Conservation (phyloP, 768 basidiomycete genomes). For the Tulasnella sp. region DNA sequence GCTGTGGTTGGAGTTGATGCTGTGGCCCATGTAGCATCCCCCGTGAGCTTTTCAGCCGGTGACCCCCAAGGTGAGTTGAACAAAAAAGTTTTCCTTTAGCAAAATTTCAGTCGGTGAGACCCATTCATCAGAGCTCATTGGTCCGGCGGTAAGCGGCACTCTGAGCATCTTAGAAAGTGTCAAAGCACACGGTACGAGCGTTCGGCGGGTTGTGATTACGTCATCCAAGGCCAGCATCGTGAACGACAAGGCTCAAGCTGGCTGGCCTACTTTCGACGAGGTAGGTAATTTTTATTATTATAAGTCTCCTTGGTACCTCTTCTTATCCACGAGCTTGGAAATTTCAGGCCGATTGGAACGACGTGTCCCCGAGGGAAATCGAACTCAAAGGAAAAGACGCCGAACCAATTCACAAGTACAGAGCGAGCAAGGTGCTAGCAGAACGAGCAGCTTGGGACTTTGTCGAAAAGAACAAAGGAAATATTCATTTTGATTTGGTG, state of each 20-base stretch:
- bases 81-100: background rate
- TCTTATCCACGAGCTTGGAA: background rate
- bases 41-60: constrained; percentile 40
- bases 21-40: constrained; percentile 44
- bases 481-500: constrained; percentile 39
- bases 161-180: constrained; percentile 43
- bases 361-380: background rate
- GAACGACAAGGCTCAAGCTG: background rate
- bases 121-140: constrained; percentile 42
- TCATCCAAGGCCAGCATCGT: constrained; percentile 45
- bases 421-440: constrained; percentile 43
- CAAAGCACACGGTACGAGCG: constrained; percentile 39
- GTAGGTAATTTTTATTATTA: background rate
- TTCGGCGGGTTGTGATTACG: constrained; percentile 47
- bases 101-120: background rate
- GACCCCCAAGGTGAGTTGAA: constrained; percentile 38
- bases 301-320: background rate
- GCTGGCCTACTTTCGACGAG: constrained; percentile 12
- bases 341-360: background rate
- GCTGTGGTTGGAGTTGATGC: constrained; percentile 49
- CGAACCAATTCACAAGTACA: constrained; percentile 35
- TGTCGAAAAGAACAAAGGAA: constrained; percentile 36
- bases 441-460: constrained; percentile 44
- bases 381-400: background rate
- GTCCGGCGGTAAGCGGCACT: constrained; percentile 48